Evolutionary conservation across 306 rosid species (phyloP).

Genomic region (Betula pendula): DNA sequence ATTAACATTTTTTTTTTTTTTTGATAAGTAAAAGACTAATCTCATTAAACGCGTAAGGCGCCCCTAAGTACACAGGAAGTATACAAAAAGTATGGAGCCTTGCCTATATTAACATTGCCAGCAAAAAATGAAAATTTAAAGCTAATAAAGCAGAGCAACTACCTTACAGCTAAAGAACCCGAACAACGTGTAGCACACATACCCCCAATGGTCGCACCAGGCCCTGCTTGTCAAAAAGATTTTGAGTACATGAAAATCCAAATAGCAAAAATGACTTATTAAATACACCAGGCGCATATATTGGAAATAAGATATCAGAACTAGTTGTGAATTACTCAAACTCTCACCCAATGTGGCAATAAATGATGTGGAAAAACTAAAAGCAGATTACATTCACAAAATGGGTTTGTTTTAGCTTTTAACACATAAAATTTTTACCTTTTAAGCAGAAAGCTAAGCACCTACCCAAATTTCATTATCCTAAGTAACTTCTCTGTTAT

Average conservation of each 20-base stretch:
- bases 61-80: too few relatives aligned
- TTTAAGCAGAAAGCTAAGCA: background rate
- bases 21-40: too few relatives aligned
- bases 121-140: conserved; percentile 6
- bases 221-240: conserved; percentile 58
- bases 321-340: background rate
- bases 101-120: background rate
- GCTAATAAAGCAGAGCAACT: conserved; percentile 26
- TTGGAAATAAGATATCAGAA: background rate
- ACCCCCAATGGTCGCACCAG: conserved; percentile 99
- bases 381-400: background rate
- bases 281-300: background rate
- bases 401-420: background rate
- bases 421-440: background rate
- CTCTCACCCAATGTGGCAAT: background rate
- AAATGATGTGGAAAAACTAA: conserved; percentile 2
- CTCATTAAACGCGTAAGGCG: too few relatives aligned
- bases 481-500: background rate
- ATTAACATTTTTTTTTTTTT: too few relatives aligned
- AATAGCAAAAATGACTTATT: background rate
- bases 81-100: too few relatives aligned
- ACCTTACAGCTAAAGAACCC: conserved; percentile 97
- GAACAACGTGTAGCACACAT: conserved; percentile 99
- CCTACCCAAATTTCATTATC: background rate
- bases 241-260: conserved; percentile 4